Evolutionary conservation across 2,329 filamentous ascomycete species (phyloP), one percentile per base, ranked within the genome.

Genomic region (Colletotrichum sp.): DNA sequence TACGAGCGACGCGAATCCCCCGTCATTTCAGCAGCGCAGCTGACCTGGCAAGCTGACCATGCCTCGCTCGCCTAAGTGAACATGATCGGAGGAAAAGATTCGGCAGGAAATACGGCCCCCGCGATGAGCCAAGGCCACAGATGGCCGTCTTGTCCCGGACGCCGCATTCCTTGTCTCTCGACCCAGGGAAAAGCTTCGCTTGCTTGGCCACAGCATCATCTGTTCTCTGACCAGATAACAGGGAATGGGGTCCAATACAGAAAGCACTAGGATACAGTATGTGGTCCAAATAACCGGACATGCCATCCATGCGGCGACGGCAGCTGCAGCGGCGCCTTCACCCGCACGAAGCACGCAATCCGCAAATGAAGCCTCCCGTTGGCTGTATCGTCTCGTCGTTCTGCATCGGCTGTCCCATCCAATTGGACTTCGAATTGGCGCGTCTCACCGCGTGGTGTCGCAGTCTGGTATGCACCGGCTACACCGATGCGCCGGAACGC

Each of bases 151-250:
- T 30, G 28, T 69, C 63, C 61, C 21, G n/a, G 36, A 30, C 34
- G 69, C 63, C 73, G 67, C 70, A 55, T 75, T 69, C 58, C 73
- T 73, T 73, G 64, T 73, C 36, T n/a, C 3, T 16, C 26, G 18
- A 12, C 56, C 36, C 38, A 7, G n/a, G 26, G 18, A 69, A 73
- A 75, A 73, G 73, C 73, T 75, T 75, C 69, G 73, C 73, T 64
- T 7, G 26, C 63, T 73, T 75, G 73, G 73, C 73, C 18, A 16
- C 24, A 48, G 34, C 38, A 14, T 12, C 13, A 3, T 16, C n/a
- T 48, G n/a, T 24, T 18, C 14, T 32, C 64, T 28, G 21, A 30
- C n/a, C 43, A 21, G 43, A 52, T 13, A 21, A 52, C 6, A 7
- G n/a, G 43, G 43, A 52, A 13, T 21, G 9, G 3, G 24, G 55